phyloP scores from a whole-genome alignment of 495 filamentous ascomycete genomes.

The Podospora sp. region DNA sequence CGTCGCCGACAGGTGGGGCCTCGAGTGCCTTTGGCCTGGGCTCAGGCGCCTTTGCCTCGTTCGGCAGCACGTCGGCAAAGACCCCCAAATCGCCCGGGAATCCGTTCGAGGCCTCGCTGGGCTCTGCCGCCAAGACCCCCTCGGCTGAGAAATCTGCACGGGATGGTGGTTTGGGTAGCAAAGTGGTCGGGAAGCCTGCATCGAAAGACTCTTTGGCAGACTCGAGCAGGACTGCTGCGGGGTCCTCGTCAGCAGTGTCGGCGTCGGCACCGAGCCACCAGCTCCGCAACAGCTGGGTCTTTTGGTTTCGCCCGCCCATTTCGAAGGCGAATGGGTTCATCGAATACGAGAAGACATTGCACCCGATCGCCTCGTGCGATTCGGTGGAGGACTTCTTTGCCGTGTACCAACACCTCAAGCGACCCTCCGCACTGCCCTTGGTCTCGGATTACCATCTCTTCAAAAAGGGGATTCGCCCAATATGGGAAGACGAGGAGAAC shows the following conservation, averaged over 20 bases:
- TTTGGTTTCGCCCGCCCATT: conserved; percentile 95
- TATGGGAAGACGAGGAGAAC: conserved; percentile 99
- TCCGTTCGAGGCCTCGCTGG: conserved; percentile 70
- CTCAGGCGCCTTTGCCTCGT: conserved; percentile 93
- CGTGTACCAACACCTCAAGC: conserved; percentile 88
- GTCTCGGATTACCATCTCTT: conserved; percentile 99
- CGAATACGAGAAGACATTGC: conserved; percentile 96
- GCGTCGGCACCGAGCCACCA: conserved; percentile 52
- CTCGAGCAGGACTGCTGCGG: conserved; percentile 34
- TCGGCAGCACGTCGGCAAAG: conserved; percentile 69
- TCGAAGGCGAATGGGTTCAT: conserved; percentile 84
- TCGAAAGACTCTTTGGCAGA: conserved; percentile 48
- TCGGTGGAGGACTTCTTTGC: conserved; percentile 91
- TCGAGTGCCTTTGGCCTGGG: conserved; percentile 93
- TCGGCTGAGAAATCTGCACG: conserved; percentile 59
- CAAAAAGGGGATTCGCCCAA: conserved; percentile 92
- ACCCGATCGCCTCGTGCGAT: conserved; percentile 77
- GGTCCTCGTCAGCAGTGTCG: conserved; percentile 28
- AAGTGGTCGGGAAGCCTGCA: conserved; percentile 40
- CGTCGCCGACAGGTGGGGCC: conserved; percentile 83
- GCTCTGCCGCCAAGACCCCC: conserved; percentile 65
- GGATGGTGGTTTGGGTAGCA: conserved; percentile 51
- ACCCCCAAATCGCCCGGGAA: conserved; percentile 87
- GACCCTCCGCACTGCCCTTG: conserved; percentile 81
- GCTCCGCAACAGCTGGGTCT: conserved; percentile 87